Evolutionary conservation across 1,284 basidiomycete genomes (phyloP).

Genomic region (Fomitopsis pinicola): DNA sequence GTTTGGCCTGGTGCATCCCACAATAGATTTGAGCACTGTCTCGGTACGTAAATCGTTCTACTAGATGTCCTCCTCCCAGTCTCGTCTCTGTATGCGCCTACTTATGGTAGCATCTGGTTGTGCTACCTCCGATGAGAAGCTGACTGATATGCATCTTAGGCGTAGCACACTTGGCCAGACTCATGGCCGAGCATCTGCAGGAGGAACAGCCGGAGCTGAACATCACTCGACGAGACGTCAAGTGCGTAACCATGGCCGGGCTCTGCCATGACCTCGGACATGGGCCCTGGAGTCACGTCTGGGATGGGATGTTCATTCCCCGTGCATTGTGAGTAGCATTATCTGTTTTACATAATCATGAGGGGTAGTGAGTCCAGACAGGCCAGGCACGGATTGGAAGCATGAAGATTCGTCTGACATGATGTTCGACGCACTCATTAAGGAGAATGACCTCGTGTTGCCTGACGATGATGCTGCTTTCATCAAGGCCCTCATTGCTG

Average conservation of each 20-base stretch:
- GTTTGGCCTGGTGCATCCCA: slow-evolving; percentile 76
- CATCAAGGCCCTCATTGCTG: slow-evolving; percentile 67
- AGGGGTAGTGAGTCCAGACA: slow-evolving; percentile 11
- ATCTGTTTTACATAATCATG: background rate
- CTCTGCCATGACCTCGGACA: slow-evolving; percentile 73
- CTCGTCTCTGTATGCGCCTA: background rate
- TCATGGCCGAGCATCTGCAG: slow-evolving; percentile 53
- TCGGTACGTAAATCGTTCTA: slow-evolving; percentile 42
- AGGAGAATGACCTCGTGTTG: slow-evolving; percentile 45
- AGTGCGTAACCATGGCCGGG: slow-evolving; percentile 66
- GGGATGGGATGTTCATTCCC: slow-evolving; percentile 65
- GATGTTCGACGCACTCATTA: slow-evolving; percentile 66
- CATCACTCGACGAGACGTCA: slow-evolving; percentile 63
- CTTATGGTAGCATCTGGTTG: no score
- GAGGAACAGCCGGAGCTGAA: slow-evolving; percentile 55
- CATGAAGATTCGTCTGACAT: slow-evolving; percentile 70
- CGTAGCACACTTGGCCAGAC: slow-evolving; percentile 64
- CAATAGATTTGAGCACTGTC: slow-evolving; percentile 75
- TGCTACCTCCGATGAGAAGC: no score
- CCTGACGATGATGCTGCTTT: slow-evolving; percentile 44
- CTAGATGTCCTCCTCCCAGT: no score
- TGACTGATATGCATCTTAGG: slow-evolving; percentile 34
- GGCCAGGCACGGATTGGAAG: slow-evolving; percentile 47
- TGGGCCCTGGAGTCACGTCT: slow-evolving; percentile 74
- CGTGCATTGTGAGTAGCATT: slow-evolving; percentile 41